These are phyloP conservation scores for Trametes gibbosa DNA, from an alignment of 768 basidiomycete species.

Conservation along the genomic window DNA sequence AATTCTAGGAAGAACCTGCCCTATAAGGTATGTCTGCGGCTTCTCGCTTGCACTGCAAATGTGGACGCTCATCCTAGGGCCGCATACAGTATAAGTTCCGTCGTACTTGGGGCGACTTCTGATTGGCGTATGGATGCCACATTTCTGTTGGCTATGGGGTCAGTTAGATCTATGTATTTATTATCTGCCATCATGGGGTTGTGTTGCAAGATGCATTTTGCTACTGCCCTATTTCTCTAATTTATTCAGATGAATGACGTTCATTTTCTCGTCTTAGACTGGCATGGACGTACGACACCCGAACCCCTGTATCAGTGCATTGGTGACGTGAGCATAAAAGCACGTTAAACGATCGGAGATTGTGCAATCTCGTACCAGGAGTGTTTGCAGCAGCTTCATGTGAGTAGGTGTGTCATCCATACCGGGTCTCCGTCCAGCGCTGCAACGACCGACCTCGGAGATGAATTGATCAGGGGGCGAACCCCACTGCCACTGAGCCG, in stretches of 20 bases:
- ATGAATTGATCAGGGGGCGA: neutral
- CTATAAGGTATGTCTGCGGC: slow-evolving; percentile 66
- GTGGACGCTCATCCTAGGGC: slow-evolving; percentile 50
- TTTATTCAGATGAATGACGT: neutral
- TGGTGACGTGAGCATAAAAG: too few relatives aligned
- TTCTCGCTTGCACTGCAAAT: slow-evolving; percentile 10
- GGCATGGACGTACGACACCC: too few relatives aligned
- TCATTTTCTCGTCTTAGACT: neutral
- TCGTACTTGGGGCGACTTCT: slow-evolving; percentile 87
- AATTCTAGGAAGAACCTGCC: slow-evolving; percentile 67
- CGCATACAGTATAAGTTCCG: slow-evolving; percentile 88
- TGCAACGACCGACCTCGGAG: neutral
- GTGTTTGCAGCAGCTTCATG: too few relatives aligned
- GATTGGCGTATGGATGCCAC: slow-evolving; percentile 18
- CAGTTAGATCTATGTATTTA: slow-evolving; percentile 8
- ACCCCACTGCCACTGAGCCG: too few relatives aligned
- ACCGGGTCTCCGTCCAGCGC: neutral
- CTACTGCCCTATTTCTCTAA: neutral
- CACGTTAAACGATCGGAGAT: too few relatives aligned
- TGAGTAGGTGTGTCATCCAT: too few relatives aligned
- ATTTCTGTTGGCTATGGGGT: neutral
- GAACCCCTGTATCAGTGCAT: too few relatives aligned
- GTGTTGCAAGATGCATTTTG: neutral
- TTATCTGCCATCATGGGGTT: neutral
- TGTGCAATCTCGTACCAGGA: too few relatives aligned